Evolutionary conservation across 164 flowering plant genomes (phyloP).

Genomic region (Magnolia changhungtana): DNA sequence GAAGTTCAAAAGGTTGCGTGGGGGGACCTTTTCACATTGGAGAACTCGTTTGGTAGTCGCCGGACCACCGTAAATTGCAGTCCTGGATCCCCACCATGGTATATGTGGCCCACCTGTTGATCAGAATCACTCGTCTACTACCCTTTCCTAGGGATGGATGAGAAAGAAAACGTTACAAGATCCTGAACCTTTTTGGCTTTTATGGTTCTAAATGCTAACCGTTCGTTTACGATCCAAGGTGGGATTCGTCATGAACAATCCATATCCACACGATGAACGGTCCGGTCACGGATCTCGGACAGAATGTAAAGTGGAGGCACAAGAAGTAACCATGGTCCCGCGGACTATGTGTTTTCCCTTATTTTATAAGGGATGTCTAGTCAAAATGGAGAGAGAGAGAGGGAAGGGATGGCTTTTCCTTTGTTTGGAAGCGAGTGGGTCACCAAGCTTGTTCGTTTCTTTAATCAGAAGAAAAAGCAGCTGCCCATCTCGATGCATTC

Average conservation of each 20-base stretch:
- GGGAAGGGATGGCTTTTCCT: slow-evolving; percentile 6
- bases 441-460: neutral
- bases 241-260: neutral
- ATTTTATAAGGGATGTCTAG: neutral
- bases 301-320: neutral
- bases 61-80: no score
- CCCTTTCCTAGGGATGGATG: neutral
- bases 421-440: slow-evolving; percentile 4
- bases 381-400: neutral
- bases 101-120: no score
- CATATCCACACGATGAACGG: no score
- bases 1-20: no score
- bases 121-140: no score
- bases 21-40: no score
- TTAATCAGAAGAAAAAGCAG: no score
- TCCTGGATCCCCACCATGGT: no score
- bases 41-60: no score
- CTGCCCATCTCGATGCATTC: no score
- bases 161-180: neutral
- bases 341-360: neutral
- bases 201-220: neutral
- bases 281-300: no score
- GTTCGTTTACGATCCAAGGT: neutral
- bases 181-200: neutral
- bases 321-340: neutral